These are phyloP conservation scores for Boletus huronensis DNA, from an alignment of 768 basidiomycete genomes.

Conservation along the genomic window DNA sequence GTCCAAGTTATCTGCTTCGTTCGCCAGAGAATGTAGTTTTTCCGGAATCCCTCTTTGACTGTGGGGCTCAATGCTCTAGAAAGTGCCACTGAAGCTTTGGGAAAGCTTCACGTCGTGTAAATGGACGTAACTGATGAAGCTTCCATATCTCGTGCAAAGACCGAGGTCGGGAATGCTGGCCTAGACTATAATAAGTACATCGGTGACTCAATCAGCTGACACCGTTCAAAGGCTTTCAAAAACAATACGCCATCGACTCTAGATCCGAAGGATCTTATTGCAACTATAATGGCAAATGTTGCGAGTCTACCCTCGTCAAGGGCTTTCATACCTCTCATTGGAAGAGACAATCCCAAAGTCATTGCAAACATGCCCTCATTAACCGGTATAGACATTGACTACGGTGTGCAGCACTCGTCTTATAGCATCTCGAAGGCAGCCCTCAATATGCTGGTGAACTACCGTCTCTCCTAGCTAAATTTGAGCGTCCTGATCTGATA, in stretches of 20 bases:
- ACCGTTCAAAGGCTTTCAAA: not conserved
- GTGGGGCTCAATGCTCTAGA: not conserved
- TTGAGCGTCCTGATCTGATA: not conserved
- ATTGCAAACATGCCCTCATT: constrained; percentile 13
- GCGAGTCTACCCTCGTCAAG: not conserved
- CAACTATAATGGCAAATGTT: not conserved
- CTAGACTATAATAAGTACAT: constrained; percentile 12
- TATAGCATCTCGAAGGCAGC: constrained; percentile 38
- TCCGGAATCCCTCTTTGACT: not conserved
- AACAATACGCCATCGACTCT: not conserved
- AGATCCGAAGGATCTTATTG: not conserved
- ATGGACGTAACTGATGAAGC: constrained; percentile 32
- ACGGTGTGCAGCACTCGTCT: constrained; percentile 25
- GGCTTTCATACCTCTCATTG: not conserved
- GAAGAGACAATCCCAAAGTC: not conserved
- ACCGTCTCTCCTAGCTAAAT: not conserved
- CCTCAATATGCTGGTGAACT: not conserved
- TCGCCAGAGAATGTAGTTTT: constrained; percentile 6
- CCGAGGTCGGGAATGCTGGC: constrained; percentile 23
- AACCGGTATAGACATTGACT: constrained; percentile 32
- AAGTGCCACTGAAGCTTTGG: not conserved
- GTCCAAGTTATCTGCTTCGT: constrained; percentile 3
- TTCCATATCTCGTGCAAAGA: constrained; percentile 21
- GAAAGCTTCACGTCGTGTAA: constrained; percentile 27
- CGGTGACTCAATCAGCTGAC: not conserved